Evolutionary conservation across 2,329 filamentous ascomycete species (phyloP), one percentile per base, ranked within the genome.

Genomic region (Talaromyces sp.): DNA sequence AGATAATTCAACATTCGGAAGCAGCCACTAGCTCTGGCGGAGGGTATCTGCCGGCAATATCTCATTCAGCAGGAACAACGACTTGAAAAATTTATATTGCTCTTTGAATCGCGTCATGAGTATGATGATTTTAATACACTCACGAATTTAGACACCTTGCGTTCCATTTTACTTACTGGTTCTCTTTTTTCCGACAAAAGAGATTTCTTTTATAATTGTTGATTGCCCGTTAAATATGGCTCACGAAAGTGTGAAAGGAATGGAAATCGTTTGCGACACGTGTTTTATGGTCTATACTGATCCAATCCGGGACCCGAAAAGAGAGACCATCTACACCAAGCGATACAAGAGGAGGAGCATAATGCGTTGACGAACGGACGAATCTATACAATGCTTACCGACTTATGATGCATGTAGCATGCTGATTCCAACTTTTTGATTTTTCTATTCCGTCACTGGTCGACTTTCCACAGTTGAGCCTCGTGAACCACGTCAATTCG

Each of bases 51-150:
- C 54, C 59, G 13, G 22, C 66, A 31, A 62, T 63, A 59, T 59
- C 66, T 47, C 62, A 65, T 61, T 54, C 63, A 41, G 61, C 54
- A 56, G 63, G 61, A 58, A 58, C 63, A 25, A 64, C 65, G 47
- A 61, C 66, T 49, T 67, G 49, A 63, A 13, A 15, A 27, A 11
- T 4, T 22, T 22, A 17, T n/a, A 22, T 31, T 35, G 19, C 27
- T 31, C 27, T 62, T 52, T 62, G 60, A 49, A 54, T 54, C 31
- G 45, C 39, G 63, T 35, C 50, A 62, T 47, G 49, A 45, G 25
- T 22, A 39, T 62, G 59, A 65, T 35, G 58, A 57, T 65, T 50
- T 39, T 45, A 39, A 49, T 41, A 52, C 19, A 35, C 25, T 58
- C 56, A 64, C 25, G 56, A 64, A 35, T 35, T 47, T 61, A 60